These are phyloP conservation scores for Aphanomyces stellatus DNA, from an alignment of 352 stramenopile genomes.

Conservation along the genomic window DNA sequence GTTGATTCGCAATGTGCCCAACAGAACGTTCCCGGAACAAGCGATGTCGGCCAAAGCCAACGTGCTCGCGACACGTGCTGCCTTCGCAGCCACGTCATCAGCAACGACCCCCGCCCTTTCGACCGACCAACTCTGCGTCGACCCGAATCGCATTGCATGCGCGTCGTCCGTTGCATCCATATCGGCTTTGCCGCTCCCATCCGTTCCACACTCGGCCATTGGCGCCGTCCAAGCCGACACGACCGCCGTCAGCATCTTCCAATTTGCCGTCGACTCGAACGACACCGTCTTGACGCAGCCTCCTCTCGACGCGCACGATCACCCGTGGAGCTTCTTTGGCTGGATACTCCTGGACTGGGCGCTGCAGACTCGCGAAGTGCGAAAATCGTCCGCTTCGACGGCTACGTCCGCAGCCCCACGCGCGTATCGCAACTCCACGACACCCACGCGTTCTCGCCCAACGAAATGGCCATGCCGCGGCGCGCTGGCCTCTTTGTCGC, in stretches of 20 bases:
- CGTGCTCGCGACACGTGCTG: too few species aligned
- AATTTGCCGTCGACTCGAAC: slow-evolving; percentile 7
- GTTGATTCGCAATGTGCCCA: too few species aligned
- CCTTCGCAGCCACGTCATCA: too few species aligned
- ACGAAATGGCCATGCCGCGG: background rate
- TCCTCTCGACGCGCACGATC: background rate
- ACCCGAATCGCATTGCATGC: too few species aligned
- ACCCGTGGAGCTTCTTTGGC: background rate
- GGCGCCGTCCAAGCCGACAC: background rate
- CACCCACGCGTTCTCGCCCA: background rate
- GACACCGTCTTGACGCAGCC: background rate
- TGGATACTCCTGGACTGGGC: background rate
- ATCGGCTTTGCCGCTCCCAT: too few species aligned
- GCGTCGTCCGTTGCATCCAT: too few species aligned
- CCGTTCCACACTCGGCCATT: too few species aligned
- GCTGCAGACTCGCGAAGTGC: background rate
- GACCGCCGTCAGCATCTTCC: background rate
- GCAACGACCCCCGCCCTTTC: too few species aligned
- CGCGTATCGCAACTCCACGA: background rate
- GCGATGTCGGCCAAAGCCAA: too few species aligned
- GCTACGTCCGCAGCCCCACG: background rate
- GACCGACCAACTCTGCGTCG: too few species aligned
- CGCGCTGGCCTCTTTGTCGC: background rate
- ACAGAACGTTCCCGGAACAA: too few species aligned
- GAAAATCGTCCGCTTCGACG: slow-evolving; percentile 6